These are phyloP conservation scores for Coemansia erecta DNA, from an alignment of 192 early-diverging fungal genomes.

Conservation along the genomic window DNA sequence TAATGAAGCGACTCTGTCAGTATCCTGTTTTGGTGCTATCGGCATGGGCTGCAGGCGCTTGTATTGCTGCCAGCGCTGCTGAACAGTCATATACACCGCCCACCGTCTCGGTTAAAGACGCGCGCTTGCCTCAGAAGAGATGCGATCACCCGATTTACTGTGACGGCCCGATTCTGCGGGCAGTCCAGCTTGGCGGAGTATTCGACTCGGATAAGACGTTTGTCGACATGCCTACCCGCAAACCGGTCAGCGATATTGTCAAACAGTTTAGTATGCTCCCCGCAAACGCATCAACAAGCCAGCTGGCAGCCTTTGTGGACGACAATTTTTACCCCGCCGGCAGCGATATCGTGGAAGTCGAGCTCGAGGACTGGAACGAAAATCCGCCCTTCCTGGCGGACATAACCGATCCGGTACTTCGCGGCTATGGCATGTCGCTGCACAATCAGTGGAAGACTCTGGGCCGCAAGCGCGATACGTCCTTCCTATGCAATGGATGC, in stretches of 20 bases:
- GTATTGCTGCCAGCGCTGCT: constrained; percentile 2
- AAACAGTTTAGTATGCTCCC: constrained; percentile 52
- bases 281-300: constrained; percentile 20
- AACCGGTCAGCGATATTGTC: constrained; percentile 56
- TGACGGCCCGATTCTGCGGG: constrained; percentile 57
- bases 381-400: constrained; percentile 53
- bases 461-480: constrained; percentile 53
- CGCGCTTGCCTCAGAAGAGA: constrained; percentile 19
- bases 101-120: constrained; percentile 9
- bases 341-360: constrained; percentile 50
- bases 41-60: not conserved
- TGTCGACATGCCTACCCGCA: constrained; percentile 67
- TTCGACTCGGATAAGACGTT: constrained; percentile 72
- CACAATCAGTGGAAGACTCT: constrained; percentile 65
- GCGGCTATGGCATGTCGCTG: constrained; percentile 56
- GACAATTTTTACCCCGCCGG: constrained; percentile 61
- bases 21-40: not conserved
- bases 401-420: constrained; percentile 54
- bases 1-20: not conserved
- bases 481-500: constrained; percentile 58
- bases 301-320: constrained; percentile 57
- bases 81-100: constrained; percentile 11
- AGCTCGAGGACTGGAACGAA: constrained; percentile 54
- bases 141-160: constrained; percentile 71
- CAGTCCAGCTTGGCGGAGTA: constrained; percentile 57